A percentile compares a stretch with the other conserved stretches of the same genome.
Evolutionary conservation across 306 rosid species (phyloP).

Genomic region (Quercus robur): DNA sequence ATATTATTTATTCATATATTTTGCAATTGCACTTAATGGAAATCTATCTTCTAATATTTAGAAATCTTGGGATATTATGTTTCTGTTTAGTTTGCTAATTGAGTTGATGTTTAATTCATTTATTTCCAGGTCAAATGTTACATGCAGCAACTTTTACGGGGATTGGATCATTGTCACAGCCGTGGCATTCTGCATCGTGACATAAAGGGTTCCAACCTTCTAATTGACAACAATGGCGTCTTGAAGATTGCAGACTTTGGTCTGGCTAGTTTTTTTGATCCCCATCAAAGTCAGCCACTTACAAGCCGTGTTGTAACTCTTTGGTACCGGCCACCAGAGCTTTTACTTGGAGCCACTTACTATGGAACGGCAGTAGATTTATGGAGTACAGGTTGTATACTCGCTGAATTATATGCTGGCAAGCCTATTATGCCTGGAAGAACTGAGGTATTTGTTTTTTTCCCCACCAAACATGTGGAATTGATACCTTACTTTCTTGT

Average conservation of each 20-base stretch:
- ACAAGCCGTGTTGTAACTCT: constrained; percentile 96
- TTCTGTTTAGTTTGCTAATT: not conserved
- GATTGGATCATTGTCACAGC: constrained; percentile 90
- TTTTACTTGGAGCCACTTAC: constrained; percentile 90
- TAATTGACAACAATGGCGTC: constrained; percentile 78
- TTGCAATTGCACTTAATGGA: not conserved
- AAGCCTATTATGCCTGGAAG: constrained; percentile 98
- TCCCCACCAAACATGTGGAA: not conserved
- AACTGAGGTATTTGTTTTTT: constrained; percentile 64
- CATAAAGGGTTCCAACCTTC: constrained; percentile 92
- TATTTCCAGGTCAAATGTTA: constrained; percentile 85
- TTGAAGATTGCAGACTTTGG: constrained; percentile 92
- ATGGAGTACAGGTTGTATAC: constrained; percentile 96
- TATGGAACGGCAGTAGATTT: constrained; percentile 83
- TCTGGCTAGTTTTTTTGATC: constrained; percentile 80
- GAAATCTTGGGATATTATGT: not conserved
- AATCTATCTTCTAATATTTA: not conserved
- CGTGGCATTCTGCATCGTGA: constrained; percentile 87
- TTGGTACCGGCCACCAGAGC: constrained; percentile 95
- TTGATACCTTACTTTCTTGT: constrained; percentile 12
- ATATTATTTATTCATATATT: not conserved
- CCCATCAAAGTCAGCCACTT: constrained; percentile 69
- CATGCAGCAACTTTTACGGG: constrained; percentile 83
- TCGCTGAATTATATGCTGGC: constrained; percentile 88
- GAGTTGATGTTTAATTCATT: constrained; percentile 19